Evolutionary conservation across 2,329 filamentous ascomycete genomes (phyloP).

Genomic region (Paraphoma chrysanthemicola): DNA sequence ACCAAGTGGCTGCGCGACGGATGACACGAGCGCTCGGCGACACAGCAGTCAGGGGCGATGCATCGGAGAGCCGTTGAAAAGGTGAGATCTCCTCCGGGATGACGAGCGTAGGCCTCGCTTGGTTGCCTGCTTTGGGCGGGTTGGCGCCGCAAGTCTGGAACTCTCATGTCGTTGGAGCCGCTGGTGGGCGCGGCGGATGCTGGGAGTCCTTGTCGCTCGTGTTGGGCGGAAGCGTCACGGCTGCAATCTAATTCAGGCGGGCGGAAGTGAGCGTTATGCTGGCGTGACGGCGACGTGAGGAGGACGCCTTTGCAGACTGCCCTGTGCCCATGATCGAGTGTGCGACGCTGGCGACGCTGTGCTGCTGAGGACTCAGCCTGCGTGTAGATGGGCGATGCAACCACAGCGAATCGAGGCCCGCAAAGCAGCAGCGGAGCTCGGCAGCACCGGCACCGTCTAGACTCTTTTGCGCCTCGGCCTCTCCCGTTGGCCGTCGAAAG

Average conservation of each 20-base stretch:
- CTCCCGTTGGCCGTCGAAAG: constrained; percentile 20
- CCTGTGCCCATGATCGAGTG: not conserved
- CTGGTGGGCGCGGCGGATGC: not conserved
- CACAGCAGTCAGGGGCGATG: not conserved
- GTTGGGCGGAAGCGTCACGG: not conserved
- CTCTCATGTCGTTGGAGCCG: constrained; percentile 7
- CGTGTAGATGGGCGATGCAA: not conserved
- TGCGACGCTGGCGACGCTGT: constrained; percentile 3
- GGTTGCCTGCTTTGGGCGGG: constrained; percentile 1
- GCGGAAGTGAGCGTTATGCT: constrained; percentile 4
- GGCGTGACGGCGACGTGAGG: not conserved
- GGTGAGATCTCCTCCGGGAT: constrained; percentile 3
- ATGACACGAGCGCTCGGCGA: not conserved
- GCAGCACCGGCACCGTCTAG: constrained; percentile 2
- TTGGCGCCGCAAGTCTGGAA: constrained; percentile 10
- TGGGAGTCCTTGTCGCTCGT: constrained; percentile 2
- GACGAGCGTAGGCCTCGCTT: constrained; percentile 4
- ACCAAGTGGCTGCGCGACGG: not conserved
- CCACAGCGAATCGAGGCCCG: not conserved
- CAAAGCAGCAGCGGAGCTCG: not conserved
- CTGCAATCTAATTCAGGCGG: constrained; percentile 2
- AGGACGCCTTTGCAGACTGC: not conserved
- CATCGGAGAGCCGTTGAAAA: not conserved
- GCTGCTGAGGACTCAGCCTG: constrained; percentile 1
- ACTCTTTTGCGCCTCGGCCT: constrained; percentile 3